Conservation (phyloP, 1,284 basidiomycete species). For the Papiliotrema nemorosa region DNA sequence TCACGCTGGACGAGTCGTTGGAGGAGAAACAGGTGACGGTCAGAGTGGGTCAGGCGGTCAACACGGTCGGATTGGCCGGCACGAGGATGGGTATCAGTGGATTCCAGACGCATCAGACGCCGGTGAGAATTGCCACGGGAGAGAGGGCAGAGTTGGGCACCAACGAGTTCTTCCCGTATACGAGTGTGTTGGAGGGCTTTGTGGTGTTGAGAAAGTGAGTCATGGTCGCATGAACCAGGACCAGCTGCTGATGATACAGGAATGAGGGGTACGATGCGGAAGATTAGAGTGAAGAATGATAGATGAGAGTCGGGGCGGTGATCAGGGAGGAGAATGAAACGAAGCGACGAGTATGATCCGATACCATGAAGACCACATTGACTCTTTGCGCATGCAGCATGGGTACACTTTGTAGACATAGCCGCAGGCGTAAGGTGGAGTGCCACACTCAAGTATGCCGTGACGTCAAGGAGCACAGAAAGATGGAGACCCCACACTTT, state of each 20-base stretch:
- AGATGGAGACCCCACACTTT: too few species aligned
- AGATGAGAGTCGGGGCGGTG: neutral
- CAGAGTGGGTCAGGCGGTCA: constrained; percentile 78
- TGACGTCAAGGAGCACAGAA: too few species aligned
- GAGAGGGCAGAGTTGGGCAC: constrained; percentile 95
- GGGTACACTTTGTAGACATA: too few species aligned
- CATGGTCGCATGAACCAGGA: too few species aligned
- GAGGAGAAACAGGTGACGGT: constrained; percentile 83
- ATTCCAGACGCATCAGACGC: constrained; percentile 96
- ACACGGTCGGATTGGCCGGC: constrained; percentile 49
- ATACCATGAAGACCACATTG: neutral
- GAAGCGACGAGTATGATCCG: neutral
- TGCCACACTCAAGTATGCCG: neutral
- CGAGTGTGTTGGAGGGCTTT: constrained; percentile 83
- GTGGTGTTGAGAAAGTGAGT: constrained; percentile 71
- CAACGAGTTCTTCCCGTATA: constrained; percentile 92
- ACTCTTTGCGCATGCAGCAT: neutral
- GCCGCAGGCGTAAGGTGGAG: neutral
- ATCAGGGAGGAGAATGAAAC: neutral
- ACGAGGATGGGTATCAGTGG: constrained; percentile 48
- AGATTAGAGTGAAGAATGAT: constrained; percentile 16
- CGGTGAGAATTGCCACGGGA: constrained; percentile 87
- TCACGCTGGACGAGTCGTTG: constrained; percentile 90
- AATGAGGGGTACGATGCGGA: constrained; percentile 48
- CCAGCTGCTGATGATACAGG: constrained; percentile 13